phyloP scores from a whole-genome alignment of 169 alveolate species.

The Cryptosporidium canis region DNA sequence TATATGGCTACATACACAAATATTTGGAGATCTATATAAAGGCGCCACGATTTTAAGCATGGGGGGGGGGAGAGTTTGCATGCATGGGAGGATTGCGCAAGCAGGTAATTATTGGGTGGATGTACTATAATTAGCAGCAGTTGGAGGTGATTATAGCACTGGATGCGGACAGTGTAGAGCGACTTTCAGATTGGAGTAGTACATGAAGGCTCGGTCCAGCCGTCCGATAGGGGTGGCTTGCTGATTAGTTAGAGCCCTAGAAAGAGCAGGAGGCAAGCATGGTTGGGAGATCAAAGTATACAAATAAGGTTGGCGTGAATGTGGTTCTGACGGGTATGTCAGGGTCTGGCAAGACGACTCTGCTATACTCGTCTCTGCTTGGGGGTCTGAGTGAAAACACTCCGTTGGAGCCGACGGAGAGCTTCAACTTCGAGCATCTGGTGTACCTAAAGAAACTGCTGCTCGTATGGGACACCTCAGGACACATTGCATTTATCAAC shows the following conservation, averaged over 20 bases:
- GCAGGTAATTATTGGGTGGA: too few relatives aligned
- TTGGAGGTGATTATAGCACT: too few relatives aligned
- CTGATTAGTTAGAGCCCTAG: neutral
- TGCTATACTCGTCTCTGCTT: conserved; percentile 28
- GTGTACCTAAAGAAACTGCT: neutral
- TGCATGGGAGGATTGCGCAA: too few relatives aligned
- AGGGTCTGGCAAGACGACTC: conserved; percentile 52
- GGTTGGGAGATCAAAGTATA: neutral
- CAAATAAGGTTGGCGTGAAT: neutral
- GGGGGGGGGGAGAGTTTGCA: too few relatives aligned
- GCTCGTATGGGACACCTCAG: conserved; percentile 56
- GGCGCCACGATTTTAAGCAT: too few relatives aligned
- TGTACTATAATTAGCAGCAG: too few relatives aligned
- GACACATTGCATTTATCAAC: conserved; percentile 24
- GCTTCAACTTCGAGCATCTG: conserved; percentile 54
- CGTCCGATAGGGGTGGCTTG: too few relatives aligned
- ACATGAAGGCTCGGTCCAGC: too few relatives aligned
- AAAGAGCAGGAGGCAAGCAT: neutral
- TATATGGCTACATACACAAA: too few relatives aligned
- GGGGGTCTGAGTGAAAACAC: conserved; percentile 15
- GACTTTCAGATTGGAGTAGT: too few relatives aligned
- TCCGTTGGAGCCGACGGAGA: conserved; percentile 23
- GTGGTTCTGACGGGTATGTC: conserved; percentile 31
- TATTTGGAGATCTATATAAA: too few relatives aligned
- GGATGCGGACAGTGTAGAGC: too few relatives aligned